Percentiles rank a stretch among this genome's conserved stretches.
These are phyloP conservation scores for Furcasterigmium sp. DNA, from an alignment of 2,329 filamentous ascomycete species.

Conservation along the genomic window DNA sequence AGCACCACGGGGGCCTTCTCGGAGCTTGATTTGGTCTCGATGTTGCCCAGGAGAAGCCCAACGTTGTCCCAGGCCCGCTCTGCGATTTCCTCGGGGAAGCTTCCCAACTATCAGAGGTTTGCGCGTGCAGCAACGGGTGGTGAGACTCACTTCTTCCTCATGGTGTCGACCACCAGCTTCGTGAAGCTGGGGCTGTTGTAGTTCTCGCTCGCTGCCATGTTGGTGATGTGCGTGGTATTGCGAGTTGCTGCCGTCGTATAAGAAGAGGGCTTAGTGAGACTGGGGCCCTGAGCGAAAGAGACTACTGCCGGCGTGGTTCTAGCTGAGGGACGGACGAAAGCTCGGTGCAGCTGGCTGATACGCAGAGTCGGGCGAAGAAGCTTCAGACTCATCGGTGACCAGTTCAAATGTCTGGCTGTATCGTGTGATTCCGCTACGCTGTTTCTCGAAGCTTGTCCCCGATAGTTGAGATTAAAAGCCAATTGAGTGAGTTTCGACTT, in stretches of 20 bases:
- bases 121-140: too few relatives aligned
- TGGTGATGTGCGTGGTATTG: not conserved
- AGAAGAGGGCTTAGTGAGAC: not conserved
- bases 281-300: too few relatives aligned
- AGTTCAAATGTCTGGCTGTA: too few relatives aligned
- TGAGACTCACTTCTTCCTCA: constrained; percentile 75
- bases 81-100: constrained; percentile 84
- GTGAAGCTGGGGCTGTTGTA: constrained; percentile 33
- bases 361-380: constrained; percentile 8
- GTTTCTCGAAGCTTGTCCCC: too few relatives aligned
- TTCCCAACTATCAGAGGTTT: too few relatives aligned
- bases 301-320: too few relatives aligned
- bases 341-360: not conserved
- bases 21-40: constrained; percentile 16
- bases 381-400: constrained; percentile 7
- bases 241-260: not conserved
- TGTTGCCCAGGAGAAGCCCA: constrained; percentile 60
- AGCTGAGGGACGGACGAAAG: too few relatives aligned
- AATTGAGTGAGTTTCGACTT: not conserved
- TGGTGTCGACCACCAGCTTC: constrained; percentile 65
- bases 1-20: constrained; percentile 35
- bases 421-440: too few relatives aligned
- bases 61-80: constrained; percentile 95
- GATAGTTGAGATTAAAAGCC: too few relatives aligned
- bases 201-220: constrained; percentile 13